Conservation (phyloP, 2,329 filamentous ascomycete genomes). For the Aspergillus viridinutans region DNA sequence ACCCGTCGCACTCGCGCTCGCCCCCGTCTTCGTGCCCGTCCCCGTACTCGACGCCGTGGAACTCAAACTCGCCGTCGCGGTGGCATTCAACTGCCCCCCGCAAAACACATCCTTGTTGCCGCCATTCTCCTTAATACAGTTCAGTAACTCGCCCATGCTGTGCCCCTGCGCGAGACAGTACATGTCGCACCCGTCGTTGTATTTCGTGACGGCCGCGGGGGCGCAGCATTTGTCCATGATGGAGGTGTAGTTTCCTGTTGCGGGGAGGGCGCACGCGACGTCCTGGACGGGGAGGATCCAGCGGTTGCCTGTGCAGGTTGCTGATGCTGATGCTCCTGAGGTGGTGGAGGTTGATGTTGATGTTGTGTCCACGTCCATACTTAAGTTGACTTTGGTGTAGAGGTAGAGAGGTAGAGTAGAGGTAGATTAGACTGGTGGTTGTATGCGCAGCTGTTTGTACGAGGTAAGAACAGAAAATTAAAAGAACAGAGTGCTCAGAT, state of each 20-base stretch:
- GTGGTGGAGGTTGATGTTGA: too few relatives aligned
- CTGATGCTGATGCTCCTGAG: too few relatives aligned
- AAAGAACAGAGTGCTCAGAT: neutral
- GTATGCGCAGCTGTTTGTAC: too few relatives aligned
- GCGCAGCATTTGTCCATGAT: conserved; percentile 47
- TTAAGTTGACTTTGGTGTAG: too few relatives aligned
- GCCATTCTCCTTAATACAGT: conserved; percentile 41
- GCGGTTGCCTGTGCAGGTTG: conserved; percentile 24
- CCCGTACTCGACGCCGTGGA: conserved; percentile 2
- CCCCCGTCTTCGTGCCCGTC: conserved; percentile 13
- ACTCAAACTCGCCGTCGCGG: conserved; percentile 31
- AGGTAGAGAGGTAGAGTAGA: too few relatives aligned
- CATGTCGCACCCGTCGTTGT: conserved; percentile 47
- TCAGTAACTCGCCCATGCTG: conserved; percentile 29
- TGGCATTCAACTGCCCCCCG: conserved; percentile 34
- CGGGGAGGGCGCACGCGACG: conserved; percentile 43
- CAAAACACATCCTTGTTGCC: conserved; percentile 44
- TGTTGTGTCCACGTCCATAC: too few relatives aligned
- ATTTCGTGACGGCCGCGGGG: conserved; percentile 41
- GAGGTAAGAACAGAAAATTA: neutral
- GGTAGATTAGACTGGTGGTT: too few relatives aligned
- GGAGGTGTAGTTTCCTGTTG: conserved; percentile 39
- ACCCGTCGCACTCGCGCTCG: neutral
- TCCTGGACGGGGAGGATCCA: conserved; percentile 46
- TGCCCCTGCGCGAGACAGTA: conserved; percentile 49